A percentile compares a stretch with the other conserved stretches of the same genome.
Conservation (phyloP, 176 grass and related monocot species). For the Bolboschoenus planiculmis region DNA sequence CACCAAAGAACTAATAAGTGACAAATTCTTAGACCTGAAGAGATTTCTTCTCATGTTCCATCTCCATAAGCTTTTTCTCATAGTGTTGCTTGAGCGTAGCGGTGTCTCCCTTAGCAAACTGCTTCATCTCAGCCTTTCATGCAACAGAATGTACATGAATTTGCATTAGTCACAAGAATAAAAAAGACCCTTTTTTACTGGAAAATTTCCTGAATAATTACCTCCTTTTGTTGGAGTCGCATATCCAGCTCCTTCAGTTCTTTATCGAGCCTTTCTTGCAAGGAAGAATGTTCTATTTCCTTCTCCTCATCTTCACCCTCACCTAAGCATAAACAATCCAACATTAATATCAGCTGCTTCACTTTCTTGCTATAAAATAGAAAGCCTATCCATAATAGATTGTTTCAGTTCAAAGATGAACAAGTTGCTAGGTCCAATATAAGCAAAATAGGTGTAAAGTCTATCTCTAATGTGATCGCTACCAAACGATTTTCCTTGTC, state of each 20-base stretch:
- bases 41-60: slow-evolving; percentile 84
- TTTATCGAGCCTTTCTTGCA: slow-evolving; percentile 75
- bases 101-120: slow-evolving; percentile 69
- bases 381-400: background rate
- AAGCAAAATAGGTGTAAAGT: too few relatives aligned
- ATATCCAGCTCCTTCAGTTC: slow-evolving; percentile 89
- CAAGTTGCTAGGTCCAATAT: background rate
- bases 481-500: too few relatives aligned
- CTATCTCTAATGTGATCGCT: too few relatives aligned
- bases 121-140: slow-evolving; percentile 90
- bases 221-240: slow-evolving; percentile 91
- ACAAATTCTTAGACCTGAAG: slow-evolving; percentile 44
- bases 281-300: slow-evolving; percentile 78
- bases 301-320: slow-evolving; percentile 86
- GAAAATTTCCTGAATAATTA: slow-evolving; percentile 25
- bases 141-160: background rate
- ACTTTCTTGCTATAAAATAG: background rate
- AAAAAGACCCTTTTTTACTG: background rate
- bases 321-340: slow-evolving; percentile 30
- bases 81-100: slow-evolving; percentile 81
- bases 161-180: background rate
- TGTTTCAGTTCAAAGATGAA: background rate
- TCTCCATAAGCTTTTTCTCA: slow-evolving; percentile 73
- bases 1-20: slow-evolving; percentile 1
- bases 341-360: background rate